Conservation (phyloP, 768 basidiomycete genomes). For the Serpula lacrymans region DNA sequence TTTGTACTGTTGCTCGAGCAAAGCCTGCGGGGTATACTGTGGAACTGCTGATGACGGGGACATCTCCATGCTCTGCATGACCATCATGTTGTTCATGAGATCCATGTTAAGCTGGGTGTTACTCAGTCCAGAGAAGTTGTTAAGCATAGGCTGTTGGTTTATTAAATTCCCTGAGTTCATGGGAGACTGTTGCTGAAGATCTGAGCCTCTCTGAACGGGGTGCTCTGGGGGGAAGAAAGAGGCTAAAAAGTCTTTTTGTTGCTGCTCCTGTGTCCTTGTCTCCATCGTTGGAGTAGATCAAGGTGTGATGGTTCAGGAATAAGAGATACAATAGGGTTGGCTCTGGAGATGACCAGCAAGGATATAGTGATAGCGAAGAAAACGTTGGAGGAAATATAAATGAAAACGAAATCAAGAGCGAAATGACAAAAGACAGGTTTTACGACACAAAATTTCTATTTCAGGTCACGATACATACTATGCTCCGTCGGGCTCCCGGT, state of each 20-base stretch:
- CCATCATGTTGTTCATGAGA: slow-evolving; percentile 48
- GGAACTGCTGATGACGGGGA: slow-evolving; percentile 12
- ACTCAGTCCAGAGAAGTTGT: slow-evolving; percentile 8
- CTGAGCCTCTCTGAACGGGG: slow-evolving; percentile 17
- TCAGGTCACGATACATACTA: too few species aligned
- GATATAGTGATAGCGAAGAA: neutral
- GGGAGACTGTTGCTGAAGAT: slow-evolving; percentile 16
- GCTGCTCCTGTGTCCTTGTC: slow-evolving; percentile 24
- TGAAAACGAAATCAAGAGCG: too few species aligned
- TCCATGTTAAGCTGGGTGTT: slow-evolving; percentile 42
- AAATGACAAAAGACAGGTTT: too few species aligned
- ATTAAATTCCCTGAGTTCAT: slow-evolving; percentile 2
- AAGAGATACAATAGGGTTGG: too few species aligned
- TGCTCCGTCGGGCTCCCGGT: too few species aligned
- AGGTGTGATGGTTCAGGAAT: too few species aligned
- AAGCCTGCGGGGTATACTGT: slow-evolving; percentile 41
- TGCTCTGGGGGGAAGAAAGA: slow-evolving; percentile 30
- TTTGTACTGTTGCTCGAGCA: slow-evolving; percentile 76
- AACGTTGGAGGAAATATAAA: neutral
- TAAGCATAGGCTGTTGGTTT: slow-evolving; percentile 12
- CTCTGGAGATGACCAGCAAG: too few species aligned
- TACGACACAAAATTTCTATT: too few species aligned
- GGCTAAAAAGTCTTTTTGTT: slow-evolving; percentile 33
- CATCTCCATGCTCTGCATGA: slow-evolving; percentile 42
- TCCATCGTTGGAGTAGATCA: too few species aligned